Evolutionary conservation across 305 asterid genomes (phyloP).

Genomic region (Withania somnifera): DNA sequence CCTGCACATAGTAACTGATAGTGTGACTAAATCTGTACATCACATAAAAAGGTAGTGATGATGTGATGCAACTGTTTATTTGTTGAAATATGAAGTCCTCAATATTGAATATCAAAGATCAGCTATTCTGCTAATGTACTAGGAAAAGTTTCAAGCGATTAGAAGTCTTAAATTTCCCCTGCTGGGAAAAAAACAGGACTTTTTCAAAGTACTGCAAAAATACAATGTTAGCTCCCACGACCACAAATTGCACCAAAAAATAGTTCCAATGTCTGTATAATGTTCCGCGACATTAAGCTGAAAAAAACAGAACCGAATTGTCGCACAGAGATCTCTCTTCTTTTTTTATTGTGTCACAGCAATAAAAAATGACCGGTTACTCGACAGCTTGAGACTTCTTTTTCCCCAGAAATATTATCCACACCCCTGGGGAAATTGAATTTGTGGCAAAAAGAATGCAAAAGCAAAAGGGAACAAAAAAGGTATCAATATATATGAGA

Average conservation of each 20-base stretch:
- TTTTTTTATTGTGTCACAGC: not conserved
- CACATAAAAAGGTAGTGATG: not conserved
- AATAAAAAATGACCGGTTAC: not conserved
- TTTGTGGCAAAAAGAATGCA: not conserved
- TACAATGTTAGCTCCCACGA: not conserved
- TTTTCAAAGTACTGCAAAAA: not conserved
- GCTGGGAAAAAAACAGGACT: not conserved
- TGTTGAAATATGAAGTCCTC: not conserved
- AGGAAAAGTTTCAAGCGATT: not conserved
- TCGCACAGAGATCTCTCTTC: not conserved
- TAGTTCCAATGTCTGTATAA: not conserved
- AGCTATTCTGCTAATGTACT: not conserved
- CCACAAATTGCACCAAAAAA: not conserved
- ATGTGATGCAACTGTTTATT: not conserved
- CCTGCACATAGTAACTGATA: constrained; percentile 27
- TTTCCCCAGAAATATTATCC: not conserved
- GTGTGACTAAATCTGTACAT: not conserved
- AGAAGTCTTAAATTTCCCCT: not conserved
- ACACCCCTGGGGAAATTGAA: not conserved
- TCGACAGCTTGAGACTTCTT: not conserved
- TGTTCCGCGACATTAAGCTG: not conserved
- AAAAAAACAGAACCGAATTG: not conserved
- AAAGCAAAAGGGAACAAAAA: not conserved
- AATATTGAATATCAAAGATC: not conserved
- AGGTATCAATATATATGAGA: not conserved